phyloP scores from a whole-genome alignment of 2,329 filamentous ascomycete genomes.

The Calycina herbarum region DNA sequence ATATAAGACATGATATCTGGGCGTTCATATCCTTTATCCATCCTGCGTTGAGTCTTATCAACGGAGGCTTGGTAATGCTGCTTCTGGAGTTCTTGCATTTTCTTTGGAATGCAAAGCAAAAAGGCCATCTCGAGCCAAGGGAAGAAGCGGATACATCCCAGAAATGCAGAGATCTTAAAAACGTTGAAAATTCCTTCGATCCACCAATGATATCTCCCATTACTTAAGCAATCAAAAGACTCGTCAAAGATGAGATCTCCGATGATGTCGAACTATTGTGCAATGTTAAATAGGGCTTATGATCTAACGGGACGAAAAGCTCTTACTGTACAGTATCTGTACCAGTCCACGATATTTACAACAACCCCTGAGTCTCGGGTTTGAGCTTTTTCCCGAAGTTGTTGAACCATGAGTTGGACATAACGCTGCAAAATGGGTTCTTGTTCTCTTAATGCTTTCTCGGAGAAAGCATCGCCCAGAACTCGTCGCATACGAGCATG shows the following conservation, averaged over 20 bases:
- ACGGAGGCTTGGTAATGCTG: slow-evolving; percentile 38
- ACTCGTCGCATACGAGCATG: slow-evolving; percentile 41
- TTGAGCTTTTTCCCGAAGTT: slow-evolving; percentile 21
- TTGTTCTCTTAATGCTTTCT: slow-evolving; percentile 38
- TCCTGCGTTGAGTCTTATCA: neutral
- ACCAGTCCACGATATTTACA: slow-evolving; percentile 37
- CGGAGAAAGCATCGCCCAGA: slow-evolving; percentile 38
- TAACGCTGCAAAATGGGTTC: slow-evolving; percentile 37
- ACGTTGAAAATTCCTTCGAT: slow-evolving; percentile 26
- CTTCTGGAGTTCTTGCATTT: slow-evolving; percentile 36
- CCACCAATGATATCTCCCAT: slow-evolving; percentile 37
- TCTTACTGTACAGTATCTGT: slow-evolving; percentile 38
- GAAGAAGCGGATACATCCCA: slow-evolving; percentile 37
- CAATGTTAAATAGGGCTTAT: no score
- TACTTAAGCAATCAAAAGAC: slow-evolving; percentile 42
- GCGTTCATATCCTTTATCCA: neutral
- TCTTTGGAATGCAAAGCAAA: slow-evolving; percentile 33
- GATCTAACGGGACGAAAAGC: no score
- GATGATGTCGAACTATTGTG: slow-evolving; percentile 40
- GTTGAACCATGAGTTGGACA: slow-evolving; percentile 34
- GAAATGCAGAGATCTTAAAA: slow-evolving; percentile 38
- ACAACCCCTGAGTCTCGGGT: slow-evolving; percentile 21
- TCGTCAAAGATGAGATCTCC: slow-evolving; percentile 48
- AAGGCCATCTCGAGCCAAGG: slow-evolving; percentile 32
- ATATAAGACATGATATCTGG: neutral